Evolutionary conservation across 176 grass and related monocot species (phyloP), one percentile per base, ranked within the genome.

Genomic region (Bonia amplexicaulis): DNA sequence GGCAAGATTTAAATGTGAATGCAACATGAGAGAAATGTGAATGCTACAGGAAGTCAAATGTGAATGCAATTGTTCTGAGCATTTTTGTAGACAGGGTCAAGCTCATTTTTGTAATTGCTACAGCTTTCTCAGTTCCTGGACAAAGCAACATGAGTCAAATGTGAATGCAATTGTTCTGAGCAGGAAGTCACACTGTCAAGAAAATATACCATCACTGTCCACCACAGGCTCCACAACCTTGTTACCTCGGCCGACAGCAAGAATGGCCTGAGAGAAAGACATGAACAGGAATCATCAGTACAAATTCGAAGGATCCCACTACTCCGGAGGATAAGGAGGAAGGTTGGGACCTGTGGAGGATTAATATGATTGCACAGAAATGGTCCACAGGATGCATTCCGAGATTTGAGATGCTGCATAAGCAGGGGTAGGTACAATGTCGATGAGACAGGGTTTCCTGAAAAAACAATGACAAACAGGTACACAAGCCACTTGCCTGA

Each of bases 281-380:
- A 87, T 61, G 4, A 54, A 80, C 44, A 72, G 14, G 7, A 80
- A 53, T 71, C 75, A 71, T 81, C 33, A 77, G 51, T 69, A 84
- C 13, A 45, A 42, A 40, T 74, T 84, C 7, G 0, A 80, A 74
- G 49, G 69, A 82, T 80, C 71, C 5, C 45, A 55, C 84, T 64
- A 44, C 26, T 3, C 44, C n/a, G 9, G 31, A 78, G 65, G 77
- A 69, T 19, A 35, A 63, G 72, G 74, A 75, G 29, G 22, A 44
- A 54, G 61, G 17, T n/a, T 86, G 33, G 13, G 20, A 83, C 93
- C 96, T 99, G 96, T 76, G 96, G 96, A 84, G 93, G 93, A 89
- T 99, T 96, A 89, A 99, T 99, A 99, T 99, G 80, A 99, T 96
- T 69, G 96, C 96, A 89, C 93, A 99, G 74, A 99, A 99, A 81